Evolutionary conservation across 495 filamentous ascomycete genomes (phyloP).

Genomic region (Monascus purpureus): DNA sequence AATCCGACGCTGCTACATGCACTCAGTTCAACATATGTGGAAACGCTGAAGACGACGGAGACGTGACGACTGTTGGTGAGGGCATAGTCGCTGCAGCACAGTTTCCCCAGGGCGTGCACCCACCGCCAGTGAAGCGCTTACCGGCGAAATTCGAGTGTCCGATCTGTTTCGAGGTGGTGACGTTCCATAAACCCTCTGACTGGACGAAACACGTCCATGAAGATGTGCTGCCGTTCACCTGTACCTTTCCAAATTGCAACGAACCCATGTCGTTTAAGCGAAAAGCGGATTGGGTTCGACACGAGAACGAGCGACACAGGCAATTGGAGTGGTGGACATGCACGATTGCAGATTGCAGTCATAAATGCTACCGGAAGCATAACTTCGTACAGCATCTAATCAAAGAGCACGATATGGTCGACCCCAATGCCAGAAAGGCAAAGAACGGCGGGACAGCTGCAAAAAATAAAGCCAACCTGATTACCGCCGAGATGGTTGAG

Average conservation of each 20-base stretch:
- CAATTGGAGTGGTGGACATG: constrained; percentile 92
- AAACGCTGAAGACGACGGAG: constrained; percentile 46
- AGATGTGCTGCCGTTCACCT: constrained; percentile 90
- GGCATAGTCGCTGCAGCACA: constrained; percentile 51
- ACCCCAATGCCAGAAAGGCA: constrained; percentile 46
- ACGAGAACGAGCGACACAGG: constrained; percentile 87
- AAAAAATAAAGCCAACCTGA: no score
- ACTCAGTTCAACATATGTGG: constrained; percentile 37
- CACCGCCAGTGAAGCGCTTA: constrained; percentile 63
- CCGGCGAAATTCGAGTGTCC: constrained; percentile 90
- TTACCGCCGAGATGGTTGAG: constrained; percentile 64
- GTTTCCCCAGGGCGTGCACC: constrained; percentile 70
- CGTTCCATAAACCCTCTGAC: constrained; percentile 87
- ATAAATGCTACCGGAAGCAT: constrained; percentile 81
- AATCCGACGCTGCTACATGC: constrained; percentile 26
- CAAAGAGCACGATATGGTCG: constrained; percentile 78
- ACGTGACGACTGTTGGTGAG: constrained; percentile 47
- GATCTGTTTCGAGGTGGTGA: constrained; percentile 80
- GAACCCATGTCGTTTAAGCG: constrained; percentile 94
- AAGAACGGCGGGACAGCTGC: constrained; percentile 16
- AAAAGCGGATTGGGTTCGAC: constrained; percentile 94
- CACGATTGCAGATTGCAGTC: constrained; percentile 63
- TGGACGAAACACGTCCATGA: constrained; percentile 98
- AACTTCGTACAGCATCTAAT: constrained; percentile 95
- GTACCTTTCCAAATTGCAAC: constrained; percentile 71